Percentiles rank a stretch among this genome's conserved stretches.
These are phyloP conservation scores for Nyssa sinensis DNA, from an alignment of 148 eudicot genomes.

Conservation along the genomic window DNA sequence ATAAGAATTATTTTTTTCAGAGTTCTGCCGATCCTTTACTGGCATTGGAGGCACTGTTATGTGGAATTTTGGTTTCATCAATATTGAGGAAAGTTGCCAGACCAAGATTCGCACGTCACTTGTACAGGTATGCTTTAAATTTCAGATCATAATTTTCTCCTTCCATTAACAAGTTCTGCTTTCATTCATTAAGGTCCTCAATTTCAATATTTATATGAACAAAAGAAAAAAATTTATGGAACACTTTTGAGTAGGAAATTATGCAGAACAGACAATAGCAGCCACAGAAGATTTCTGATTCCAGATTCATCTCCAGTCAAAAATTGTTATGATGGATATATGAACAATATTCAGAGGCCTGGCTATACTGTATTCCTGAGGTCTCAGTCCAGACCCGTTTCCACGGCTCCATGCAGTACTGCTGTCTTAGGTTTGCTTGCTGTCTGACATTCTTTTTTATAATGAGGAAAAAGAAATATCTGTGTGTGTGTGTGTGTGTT, in stretches of 20 bases:
- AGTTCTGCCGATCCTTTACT: conserved; percentile 79
- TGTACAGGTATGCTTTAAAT: conserved; percentile 45
- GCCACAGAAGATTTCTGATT: conserved; percentile 26
- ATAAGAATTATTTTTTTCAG: conserved; percentile 29
- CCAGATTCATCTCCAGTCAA: conserved; percentile 35
- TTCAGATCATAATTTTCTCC: background rate
- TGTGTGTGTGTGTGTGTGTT: background rate
- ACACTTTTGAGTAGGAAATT: conserved; percentile 43
- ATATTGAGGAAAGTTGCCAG: conserved; percentile 37
- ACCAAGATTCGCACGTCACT: conserved; percentile 38
- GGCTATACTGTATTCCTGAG: conserved; percentile 19
- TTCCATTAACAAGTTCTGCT: background rate
- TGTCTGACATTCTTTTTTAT: background rate
- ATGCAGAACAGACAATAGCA: conserved; percentile 23
- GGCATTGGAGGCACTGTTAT: conserved; percentile 58
- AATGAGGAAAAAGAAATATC: background rate
- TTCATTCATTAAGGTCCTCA: background rate
- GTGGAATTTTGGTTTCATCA: conserved; percentile 50
- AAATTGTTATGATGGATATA: conserved; percentile 21
- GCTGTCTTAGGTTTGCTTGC: conserved; percentile 35
- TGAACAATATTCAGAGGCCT: conserved; percentile 27
- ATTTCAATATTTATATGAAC: too few species aligned
- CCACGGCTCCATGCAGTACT: conserved; percentile 24
- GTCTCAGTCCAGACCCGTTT: conserved; percentile 29
- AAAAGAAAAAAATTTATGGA: background rate